Percentiles rank a stretch among this genome's conserved stretches.
Evolutionary conservation across 495 filamentous ascomycete genomes (phyloP).

Genomic region (Glarea lozoyensis): DNA sequence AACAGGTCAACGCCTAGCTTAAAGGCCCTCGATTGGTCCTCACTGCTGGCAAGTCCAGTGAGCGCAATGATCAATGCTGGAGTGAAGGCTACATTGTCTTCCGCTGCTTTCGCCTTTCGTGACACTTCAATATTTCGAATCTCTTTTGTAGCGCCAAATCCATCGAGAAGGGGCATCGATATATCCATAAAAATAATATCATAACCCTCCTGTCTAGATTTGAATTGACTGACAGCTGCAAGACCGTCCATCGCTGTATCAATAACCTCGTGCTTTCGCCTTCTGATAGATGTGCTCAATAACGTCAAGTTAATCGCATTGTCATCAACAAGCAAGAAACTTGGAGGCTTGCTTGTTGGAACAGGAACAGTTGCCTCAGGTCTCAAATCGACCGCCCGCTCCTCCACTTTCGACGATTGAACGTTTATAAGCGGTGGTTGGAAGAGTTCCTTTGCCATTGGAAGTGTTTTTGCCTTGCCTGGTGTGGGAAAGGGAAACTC

Average conservation of each 20-base stretch:
- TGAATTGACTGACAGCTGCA: slow-evolving; percentile 15
- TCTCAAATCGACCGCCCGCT: not conserved
- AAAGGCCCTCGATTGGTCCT: slow-evolving; percentile 58
- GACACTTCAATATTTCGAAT: slow-evolving; percentile 51
- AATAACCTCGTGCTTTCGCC: slow-evolving; percentile 17
- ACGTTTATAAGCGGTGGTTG: not conserved
- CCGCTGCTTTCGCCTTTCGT: not conserved
- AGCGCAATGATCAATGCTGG: slow-evolving; percentile 48
- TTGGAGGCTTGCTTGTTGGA: slow-evolving; percentile 6
- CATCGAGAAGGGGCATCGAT: slow-evolving; percentile 67
- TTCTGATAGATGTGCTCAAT: slow-evolving; percentile 49
- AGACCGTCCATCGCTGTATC: slow-evolving; percentile 19
- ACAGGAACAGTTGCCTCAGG: not conserved
- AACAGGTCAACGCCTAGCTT: slow-evolving; percentile 63
- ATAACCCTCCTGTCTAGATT: slow-evolving; percentile 10
- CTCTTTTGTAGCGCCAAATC: slow-evolving; percentile 50
- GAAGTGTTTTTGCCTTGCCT: not conserved
- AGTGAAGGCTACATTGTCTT: slow-evolving; percentile 2
- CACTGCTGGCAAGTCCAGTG: slow-evolving; percentile 55
- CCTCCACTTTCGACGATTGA: not conserved
- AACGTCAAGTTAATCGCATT: slow-evolving; percentile 66
- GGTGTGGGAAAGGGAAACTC: slow-evolving; percentile 19
- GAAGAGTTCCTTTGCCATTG: not conserved
- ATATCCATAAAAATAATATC: slow-evolving; percentile 38
- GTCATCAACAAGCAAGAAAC: slow-evolving; percentile 61